These are phyloP conservation scores for Euphorbia pulcherrima DNA, from an alignment of 345 rosid genomes.

Conservation along the genomic window DNA sequence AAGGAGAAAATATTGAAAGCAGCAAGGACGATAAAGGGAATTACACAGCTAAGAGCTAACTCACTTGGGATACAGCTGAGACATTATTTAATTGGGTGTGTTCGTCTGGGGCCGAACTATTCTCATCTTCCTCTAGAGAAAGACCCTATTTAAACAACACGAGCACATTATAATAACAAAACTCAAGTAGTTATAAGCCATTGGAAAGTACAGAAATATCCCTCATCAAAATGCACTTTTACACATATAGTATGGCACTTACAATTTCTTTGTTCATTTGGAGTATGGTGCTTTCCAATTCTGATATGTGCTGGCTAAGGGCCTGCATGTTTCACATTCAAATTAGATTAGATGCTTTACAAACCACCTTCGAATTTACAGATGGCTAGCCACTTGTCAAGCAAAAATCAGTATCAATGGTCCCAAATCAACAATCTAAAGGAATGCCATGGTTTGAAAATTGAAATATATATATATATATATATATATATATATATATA, in stretches of 20 bases:
- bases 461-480: too few relatives aligned
- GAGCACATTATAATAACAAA: too few relatives aligned
- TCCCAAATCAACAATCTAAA: background rate
- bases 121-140: slow-evolving; percentile 27
- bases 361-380: background rate
- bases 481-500: background rate
- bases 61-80: slow-evolving; percentile 36
- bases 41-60: slow-evolving; percentile 11
- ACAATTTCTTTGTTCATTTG: slow-evolving; percentile 79
- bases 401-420: background rate
- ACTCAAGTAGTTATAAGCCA: too few relatives aligned
- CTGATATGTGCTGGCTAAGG: slow-evolving; percentile 85
- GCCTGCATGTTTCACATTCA: slow-evolving; percentile 48
- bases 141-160: slow-evolving; percentile 34
- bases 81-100: slow-evolving; percentile 24
- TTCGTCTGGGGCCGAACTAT: slow-evolving; percentile 28
- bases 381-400: slow-evolving; percentile 1
- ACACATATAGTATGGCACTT: slow-evolving; percentile 27
- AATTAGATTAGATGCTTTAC: slow-evolving; percentile 13
- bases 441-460: background rate
- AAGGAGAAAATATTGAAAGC: background rate
- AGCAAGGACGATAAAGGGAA: background rate
- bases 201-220: too few relatives aligned
- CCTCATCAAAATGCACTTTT: too few relatives aligned
- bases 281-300: slow-evolving; percentile 70